These are phyloP conservation scores for Eucalyptus curtisii DNA, from an alignment of 345 rosid species.

Conservation along the genomic window DNA sequence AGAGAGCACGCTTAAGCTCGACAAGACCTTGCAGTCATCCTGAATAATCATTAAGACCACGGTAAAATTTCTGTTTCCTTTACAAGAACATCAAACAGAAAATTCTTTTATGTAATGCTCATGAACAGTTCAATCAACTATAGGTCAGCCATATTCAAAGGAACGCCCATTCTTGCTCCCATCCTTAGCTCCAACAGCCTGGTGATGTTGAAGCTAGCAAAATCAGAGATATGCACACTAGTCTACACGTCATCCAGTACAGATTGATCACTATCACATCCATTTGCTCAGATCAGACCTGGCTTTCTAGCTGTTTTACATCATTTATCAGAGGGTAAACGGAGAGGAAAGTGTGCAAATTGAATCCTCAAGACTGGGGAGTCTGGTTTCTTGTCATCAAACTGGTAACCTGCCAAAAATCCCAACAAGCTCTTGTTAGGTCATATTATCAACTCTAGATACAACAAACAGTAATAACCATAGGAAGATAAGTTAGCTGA, in stretches of 20 bases:
- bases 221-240: not conserved
- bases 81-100: not conserved
- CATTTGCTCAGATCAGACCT: not conserved
- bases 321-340: slow-evolving; percentile 4
- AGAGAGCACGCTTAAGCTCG: not conserved
- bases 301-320: not conserved
- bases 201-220: not conserved
- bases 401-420: slow-evolving; percentile 33
- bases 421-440: not conserved
- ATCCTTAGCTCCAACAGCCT: not conserved
- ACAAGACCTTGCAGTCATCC: not conserved
- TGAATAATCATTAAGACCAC: not conserved
- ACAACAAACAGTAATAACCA: not conserved
- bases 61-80: not conserved
- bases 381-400: slow-evolving; percentile 39
- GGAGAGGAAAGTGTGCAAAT: slow-evolving; percentile 39
- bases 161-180: not conserved
- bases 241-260: not conserved
- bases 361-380: slow-evolving; percentile 23
- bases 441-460: not conserved
- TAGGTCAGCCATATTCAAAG: not conserved
- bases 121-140: not conserved
- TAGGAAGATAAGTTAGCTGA: not conserved
- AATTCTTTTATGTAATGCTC: not conserved
- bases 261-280: not conserved